Base-by-base conservation (phyloP, 148 eudicot genomes). In the Nepenthes gracilis region DNA sequence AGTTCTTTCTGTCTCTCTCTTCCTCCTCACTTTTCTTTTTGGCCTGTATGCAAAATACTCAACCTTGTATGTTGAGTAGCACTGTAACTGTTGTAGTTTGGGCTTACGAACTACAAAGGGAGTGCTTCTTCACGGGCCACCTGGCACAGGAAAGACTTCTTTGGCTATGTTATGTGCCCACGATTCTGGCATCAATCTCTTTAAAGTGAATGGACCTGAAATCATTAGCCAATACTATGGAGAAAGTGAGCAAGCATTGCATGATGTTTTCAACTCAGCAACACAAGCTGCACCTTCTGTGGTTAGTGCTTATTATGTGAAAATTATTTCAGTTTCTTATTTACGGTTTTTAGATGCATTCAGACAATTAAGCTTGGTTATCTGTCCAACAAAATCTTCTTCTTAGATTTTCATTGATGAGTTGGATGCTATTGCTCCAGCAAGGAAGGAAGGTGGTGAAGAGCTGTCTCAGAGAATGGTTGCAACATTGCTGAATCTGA, bases 61-160 rank as follows among this genome's bases (percentile, higher is more conserved):
- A 50, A 2, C 56, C 14, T 56, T 64, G 62, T 54, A 43, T 71
- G 55, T 59, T 66, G 60, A 67, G 64, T 57, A 69, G 65, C 70
- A 36, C 72, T 72, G 35, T 70, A 58, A 63, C 68, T 80, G 62
- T 75, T 70, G 67, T 74, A 88, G 96, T 68, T 57, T 86, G 64
- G 95, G 96, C 60, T 79, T 86, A 70, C 87, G 89, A 55, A 80
- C 92, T 68, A 82, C 81, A 70, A 93, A 86, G 59, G 99, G 99
- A 75, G 96, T 93, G 75, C 85, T 93, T 73, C 95, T 93, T 81
- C 81, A 93, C 62, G 99, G 99, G 37, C 87, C 99, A 61, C 81
- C 95, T 36, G 99, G 99, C 72, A 89, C 96, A 35, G 99, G 99
- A 52, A 93, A 93, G 85, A 88, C 96, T 53, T 82, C 85, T 62